Percentiles rank a stretch among this genome's conserved stretches.
Evolutionary conservation across 352 stramenopile genomes (phyloP).

Genomic region (Elongisporangium anandrum): DNA sequence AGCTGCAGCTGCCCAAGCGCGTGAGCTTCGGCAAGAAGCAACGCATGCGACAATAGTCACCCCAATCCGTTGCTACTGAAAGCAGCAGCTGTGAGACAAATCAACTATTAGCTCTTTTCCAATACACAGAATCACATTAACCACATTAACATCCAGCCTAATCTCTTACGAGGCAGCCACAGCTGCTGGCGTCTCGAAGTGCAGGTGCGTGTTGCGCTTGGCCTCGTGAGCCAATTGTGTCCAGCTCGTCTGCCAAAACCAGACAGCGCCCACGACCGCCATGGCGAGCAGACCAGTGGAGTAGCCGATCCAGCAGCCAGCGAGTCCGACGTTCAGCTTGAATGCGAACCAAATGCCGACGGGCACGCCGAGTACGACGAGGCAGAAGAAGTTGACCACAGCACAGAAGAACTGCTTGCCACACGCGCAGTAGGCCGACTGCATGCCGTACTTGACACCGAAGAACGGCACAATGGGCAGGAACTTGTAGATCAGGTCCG

Average conservation of each 20-base stretch:
- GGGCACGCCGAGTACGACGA: slow-evolving; percentile 1
- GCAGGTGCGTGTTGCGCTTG: slow-evolving; percentile 1
- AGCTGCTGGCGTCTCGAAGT: slow-evolving; percentile 12
- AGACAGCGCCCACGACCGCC: slow-evolving; percentile 8
- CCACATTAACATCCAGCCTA: neutral
- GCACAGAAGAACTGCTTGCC: slow-evolving; percentile 9
- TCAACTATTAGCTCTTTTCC: neutral
- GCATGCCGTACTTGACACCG: slow-evolving; percentile 1
- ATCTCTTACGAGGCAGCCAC: slow-evolving; percentile 10
- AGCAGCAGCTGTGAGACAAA: neutral
- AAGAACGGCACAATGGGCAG: slow-evolving; percentile 3
- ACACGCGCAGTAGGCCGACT: neutral
- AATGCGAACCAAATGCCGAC: slow-evolving; percentile 14
- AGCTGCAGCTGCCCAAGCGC: slow-evolving; percentile 27
- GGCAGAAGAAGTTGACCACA: slow-evolving; percentile 10
- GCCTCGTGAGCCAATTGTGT: slow-evolving; percentile 4
- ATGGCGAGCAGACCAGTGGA: slow-evolving; percentile 11
- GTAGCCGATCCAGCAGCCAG: slow-evolving; percentile 18
- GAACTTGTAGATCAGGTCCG: slow-evolving; percentile 6
- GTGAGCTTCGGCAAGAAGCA: slow-evolving; percentile 28
- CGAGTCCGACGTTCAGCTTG: slow-evolving; percentile 9
- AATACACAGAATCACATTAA: neutral
- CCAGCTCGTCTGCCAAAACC: slow-evolving; percentile 12
- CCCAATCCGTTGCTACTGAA: too few relatives aligned
- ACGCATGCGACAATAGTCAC: slow-evolving; percentile 2